A percentile compares a stretch with the other conserved stretches of the same genome.
Evolutionary conservation across 148 eudicot species (phyloP).

Genomic region (Polygonum aviculare): DNA sequence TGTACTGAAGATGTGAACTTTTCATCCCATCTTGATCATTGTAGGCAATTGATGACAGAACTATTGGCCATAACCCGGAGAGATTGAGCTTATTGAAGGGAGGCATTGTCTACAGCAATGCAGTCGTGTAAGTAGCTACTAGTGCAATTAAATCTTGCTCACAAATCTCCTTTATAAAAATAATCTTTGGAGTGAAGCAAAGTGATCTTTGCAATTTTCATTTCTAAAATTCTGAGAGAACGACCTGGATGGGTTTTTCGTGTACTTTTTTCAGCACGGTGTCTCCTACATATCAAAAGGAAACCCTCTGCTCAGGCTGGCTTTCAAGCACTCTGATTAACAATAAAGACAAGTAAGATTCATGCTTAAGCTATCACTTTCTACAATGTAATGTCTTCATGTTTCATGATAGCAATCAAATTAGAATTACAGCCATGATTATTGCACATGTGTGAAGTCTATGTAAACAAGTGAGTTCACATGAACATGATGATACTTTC

Average conservation of each 20-base stretch:
- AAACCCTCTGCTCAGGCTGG: constrained; percentile 87
- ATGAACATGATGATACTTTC: not conserved
- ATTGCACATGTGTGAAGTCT: not conserved
- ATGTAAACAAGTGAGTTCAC: not conserved
- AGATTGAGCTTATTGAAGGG: constrained; percentile 83
- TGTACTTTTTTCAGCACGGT: constrained; percentile 59
- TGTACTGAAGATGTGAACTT: not conserved
- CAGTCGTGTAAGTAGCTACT: constrained; percentile 57
- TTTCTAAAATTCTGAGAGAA: constrained; percentile 4
- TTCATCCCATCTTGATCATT: constrained; percentile 7
- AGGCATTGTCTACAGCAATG: constrained; percentile 80
- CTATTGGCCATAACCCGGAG: constrained; percentile 91
- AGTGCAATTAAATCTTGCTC: not conserved
- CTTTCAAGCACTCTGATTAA: constrained; percentile 58
- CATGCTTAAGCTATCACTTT: not conserved
- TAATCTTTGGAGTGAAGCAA: not conserved
- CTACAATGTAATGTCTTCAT: not conserved
- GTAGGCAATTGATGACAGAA: constrained; percentile 85
- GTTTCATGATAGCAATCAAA: not conserved
- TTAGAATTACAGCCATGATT: not conserved
- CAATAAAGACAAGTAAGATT: constrained; percentile 63
- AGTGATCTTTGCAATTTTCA: not conserved
- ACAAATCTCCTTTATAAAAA: not conserved
- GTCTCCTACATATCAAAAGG: constrained; percentile 73
- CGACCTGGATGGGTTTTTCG: constrained; percentile 17